Conservation (phyloP, 106 monocot genomes). For the Chionographis japonica region DNA sequence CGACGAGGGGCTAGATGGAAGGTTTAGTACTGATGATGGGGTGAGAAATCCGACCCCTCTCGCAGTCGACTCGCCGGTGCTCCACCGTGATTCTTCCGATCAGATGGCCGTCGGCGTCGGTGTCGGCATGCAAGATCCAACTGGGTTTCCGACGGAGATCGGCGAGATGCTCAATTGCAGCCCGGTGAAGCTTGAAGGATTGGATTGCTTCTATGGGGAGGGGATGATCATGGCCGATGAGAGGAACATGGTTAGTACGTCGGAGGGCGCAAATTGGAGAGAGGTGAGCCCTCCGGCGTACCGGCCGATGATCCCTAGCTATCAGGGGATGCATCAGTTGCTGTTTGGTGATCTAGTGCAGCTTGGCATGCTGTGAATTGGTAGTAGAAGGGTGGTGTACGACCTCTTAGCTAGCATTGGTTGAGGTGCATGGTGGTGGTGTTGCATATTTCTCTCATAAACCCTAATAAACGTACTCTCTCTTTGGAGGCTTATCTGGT, state of each 20-base stretch:
- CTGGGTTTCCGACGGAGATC: constrained; percentile 27
- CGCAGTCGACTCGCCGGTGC: background rate
- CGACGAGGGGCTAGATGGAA: constrained; percentile 13
- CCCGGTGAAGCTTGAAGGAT: constrained; percentile 24
- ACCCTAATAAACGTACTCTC: too few species aligned
- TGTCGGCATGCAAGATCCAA: background rate
- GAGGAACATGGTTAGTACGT: background rate
- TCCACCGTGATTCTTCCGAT: background rate
- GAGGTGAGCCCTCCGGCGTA: constrained; percentile 17
- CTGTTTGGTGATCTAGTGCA: too few species aligned
- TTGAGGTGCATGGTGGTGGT: too few species aligned
- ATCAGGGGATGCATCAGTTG: background rate
- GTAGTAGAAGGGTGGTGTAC: too few species aligned
- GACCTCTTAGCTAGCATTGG: too few species aligned
- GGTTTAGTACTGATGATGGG: constrained; percentile 8
- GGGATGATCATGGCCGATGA: constrained; percentile 1
- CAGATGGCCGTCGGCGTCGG: background rate
- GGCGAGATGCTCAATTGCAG: constrained; percentile 33
- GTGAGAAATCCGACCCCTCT: too few species aligned
- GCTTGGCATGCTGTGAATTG: too few species aligned
- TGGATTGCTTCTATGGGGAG: constrained; percentile 21
- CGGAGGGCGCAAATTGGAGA: constrained; percentile 10
- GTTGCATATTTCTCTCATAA: too few species aligned
- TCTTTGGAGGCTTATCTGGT: too few species aligned
- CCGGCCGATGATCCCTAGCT: background rate